Evolutionary conservation across 305 asterid genomes (phyloP).

Genomic region (Fraxinus albicans): DNA sequence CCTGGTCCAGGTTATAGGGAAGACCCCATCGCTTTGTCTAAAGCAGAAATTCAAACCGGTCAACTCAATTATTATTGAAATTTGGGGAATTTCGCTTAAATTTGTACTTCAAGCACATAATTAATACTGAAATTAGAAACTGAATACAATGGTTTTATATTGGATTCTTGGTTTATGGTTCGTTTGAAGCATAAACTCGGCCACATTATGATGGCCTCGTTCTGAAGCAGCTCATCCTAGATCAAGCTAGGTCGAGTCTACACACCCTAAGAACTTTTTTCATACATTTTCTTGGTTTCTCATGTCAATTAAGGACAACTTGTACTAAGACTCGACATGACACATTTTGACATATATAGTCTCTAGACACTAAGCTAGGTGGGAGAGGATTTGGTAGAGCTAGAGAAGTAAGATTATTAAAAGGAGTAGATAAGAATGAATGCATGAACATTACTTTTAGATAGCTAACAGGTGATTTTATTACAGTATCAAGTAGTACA

Average conservation of each 20-base stretch:
- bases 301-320: neutral
- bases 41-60: neutral
- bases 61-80: neutral
- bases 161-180: neutral
- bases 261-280: neutral
- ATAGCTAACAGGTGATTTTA: neutral
- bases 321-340: neutral
- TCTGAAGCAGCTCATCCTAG: neutral
- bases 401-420: neutral
- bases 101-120: neutral
- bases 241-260: neutral
- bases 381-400: neutral
- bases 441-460: slow-evolving; percentile 11
- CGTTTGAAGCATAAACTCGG: neutral
- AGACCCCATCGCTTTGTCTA: neutral
- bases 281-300: neutral
- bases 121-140: neutral
- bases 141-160: neutral
- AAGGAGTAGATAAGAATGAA: slow-evolving; percentile 17
- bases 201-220: neutral
- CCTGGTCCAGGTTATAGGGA: neutral
- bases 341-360: neutral
- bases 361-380: neutral
- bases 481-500: slow-evolving; percentile 18
- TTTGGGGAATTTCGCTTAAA: neutral